Conservation (phyloP, 352 stramenopile species). For the Blastocystis sp. region DNA sequence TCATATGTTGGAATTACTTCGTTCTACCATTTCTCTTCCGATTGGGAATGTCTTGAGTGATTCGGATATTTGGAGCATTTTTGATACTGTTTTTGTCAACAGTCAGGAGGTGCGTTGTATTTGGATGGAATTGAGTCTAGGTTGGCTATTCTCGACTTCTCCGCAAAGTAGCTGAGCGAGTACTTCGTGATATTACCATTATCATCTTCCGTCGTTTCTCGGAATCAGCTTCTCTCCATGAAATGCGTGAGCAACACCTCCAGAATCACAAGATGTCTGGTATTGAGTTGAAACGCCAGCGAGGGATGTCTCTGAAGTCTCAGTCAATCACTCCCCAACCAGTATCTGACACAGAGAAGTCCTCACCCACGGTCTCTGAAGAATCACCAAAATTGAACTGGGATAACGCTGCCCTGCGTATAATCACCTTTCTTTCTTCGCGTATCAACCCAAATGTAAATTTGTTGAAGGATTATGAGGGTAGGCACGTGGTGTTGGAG, state of each 20-base stretch:
- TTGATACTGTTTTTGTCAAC: conserved; percentile 62
- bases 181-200: conserved; percentile 59
- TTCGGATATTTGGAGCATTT: conserved; percentile 55
- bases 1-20: conserved; percentile 61
- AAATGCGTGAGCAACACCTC: conserved; percentile 30
- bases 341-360: neutral
- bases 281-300: conserved; percentile 25
- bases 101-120: conserved; percentile 7
- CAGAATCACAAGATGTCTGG: conserved; percentile 37
- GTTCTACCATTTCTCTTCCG: conserved; percentile 50
- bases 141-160: conserved; percentile 56
- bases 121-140: neutral
- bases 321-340: neutral
- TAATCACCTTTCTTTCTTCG: conserved; percentile 57
- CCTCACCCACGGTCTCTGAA: neutral
- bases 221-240: neutral
- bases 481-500: conserved; percentile 54
- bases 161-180: conserved; percentile 50
- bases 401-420: conserved; percentile 24
- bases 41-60: conserved; percentile 55
- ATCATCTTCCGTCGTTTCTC: conserved; percentile 62
- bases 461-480: neutral
- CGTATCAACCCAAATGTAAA: conserved; percentile 49
- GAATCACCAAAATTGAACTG: neutral
- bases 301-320: neutral